phyloP scores from a whole-genome alignment of 345 rosid species.

The Gossypium mustelinum region DNA sequence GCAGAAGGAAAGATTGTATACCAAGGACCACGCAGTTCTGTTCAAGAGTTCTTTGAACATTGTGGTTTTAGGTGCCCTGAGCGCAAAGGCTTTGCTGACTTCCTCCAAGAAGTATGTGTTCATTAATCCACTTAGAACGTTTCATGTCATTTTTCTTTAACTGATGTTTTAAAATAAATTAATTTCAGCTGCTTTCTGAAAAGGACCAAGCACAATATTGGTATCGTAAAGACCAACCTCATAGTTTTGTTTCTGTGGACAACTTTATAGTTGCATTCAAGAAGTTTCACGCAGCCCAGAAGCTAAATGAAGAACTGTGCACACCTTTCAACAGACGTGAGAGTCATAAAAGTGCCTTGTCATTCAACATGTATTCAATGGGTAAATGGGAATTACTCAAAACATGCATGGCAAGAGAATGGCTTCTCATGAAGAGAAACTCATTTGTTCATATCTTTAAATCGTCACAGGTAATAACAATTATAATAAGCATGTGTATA shows the following conservation, averaged over 20 bases:
- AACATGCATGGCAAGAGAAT: conserved; percentile 58
- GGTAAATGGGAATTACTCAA: conserved; percentile 54
- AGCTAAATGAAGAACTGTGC: conserved; percentile 37
- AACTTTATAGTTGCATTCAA: conserved; percentile 36
- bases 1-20: conserved; percentile 68
- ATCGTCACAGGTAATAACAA: conserved; percentile 33
- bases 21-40: conserved; percentile 51
- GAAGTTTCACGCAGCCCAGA: conserved; percentile 32
- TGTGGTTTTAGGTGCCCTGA: conserved; percentile 67
- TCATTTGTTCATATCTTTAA: conserved; percentile 37
- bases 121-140: background rate
- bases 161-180: background rate
- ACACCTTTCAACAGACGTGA: conserved; percentile 36
- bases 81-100: conserved; percentile 66
- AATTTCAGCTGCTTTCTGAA: conserved; percentile 42
- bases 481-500: background rate
- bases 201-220: conserved; percentile 72
- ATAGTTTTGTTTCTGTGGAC: conserved; percentile 43
- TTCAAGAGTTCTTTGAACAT: conserved; percentile 53
- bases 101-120: conserved; percentile 53
- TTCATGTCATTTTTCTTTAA: background rate
- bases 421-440: conserved; percentile 54
- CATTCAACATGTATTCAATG: conserved; percentile 40
- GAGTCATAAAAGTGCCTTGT: conserved; percentile 35
- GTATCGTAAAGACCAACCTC: conserved; percentile 30